Percentiles rank a stretch among this genome's conserved stretches.
phyloP scores from a whole-genome alignment of 2,329 filamentous ascomycete genomes.

The Chaetomium olivaceum region DNA sequence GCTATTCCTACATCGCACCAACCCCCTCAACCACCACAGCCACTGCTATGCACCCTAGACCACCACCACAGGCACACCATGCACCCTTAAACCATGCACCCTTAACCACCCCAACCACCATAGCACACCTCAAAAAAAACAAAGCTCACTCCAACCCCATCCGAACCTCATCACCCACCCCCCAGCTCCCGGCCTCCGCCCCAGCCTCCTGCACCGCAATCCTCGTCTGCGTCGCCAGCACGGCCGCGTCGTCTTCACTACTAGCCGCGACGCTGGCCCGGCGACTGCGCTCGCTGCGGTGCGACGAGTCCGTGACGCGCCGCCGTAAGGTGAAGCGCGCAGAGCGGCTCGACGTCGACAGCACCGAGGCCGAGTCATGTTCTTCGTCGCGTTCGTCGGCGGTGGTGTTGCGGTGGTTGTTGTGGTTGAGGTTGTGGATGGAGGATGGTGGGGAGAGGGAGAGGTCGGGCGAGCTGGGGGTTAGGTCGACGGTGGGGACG shows the following conservation, averaged over 20 bases:
- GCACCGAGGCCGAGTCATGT: constrained; percentile 48
- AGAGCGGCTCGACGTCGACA: constrained; percentile 51
- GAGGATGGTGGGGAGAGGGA: constrained; percentile 8
- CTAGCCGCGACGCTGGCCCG: constrained; percentile 35
- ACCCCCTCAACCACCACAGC: not conserved
- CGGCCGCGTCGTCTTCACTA: constrained; percentile 43
- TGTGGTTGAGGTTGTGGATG: not conserved
- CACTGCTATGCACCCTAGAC: too few relatives aligned
- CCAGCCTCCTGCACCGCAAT: constrained; percentile 55
- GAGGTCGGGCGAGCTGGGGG: constrained; percentile 12
- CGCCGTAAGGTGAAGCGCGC: constrained; percentile 47
- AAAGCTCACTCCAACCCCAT: constrained; percentile 71
- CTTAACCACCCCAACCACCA: not conserved
- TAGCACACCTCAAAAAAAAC: not conserved
- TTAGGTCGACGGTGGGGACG: constrained; percentile 19
- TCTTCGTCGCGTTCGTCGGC: constrained; percentile 30
- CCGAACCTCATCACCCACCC: constrained; percentile 78
- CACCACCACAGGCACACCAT: too few relatives aligned
- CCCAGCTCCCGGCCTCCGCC: constrained; percentile 65
- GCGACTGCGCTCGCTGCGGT: constrained; percentile 28
- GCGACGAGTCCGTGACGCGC: constrained; percentile 34
- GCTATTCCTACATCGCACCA: not conserved
- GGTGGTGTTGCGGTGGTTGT: not conserved
- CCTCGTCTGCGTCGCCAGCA: constrained; percentile 48
- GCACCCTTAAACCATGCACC: not conserved